phyloP scores from a whole-genome alignment of 2,329 filamentous ascomycete genomes.

The Chalaropsis thielavioides region DNA sequence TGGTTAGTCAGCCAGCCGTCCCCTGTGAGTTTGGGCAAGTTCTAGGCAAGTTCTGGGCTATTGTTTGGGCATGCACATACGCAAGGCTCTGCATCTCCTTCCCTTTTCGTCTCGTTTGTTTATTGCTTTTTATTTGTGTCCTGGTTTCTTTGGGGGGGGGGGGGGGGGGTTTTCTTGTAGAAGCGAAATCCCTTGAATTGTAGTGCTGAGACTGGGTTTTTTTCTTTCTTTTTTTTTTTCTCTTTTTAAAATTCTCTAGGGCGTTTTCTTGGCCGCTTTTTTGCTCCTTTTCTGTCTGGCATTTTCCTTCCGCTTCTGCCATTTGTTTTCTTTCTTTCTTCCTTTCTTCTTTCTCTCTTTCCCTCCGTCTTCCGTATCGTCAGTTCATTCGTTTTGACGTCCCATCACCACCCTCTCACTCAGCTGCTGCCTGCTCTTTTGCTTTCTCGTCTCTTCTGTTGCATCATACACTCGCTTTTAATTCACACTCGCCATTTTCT shows the following conservation, averaged over 20 bases:
- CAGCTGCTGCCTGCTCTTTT: background rate
- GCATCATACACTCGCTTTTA: background rate
- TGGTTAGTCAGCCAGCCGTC: background rate
- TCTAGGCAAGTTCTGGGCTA: too few relatives aligned
- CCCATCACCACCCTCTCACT: background rate
- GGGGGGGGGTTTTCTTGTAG: too few relatives aligned
- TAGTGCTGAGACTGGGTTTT: background rate
- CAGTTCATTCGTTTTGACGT: constrained; percentile 1
- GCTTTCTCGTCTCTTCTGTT: background rate
- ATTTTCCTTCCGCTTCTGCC: too few relatives aligned
- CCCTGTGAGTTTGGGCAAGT: background rate
- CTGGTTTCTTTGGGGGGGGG: too few relatives aligned
- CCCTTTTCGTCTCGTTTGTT: too few relatives aligned
- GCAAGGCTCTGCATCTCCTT: too few relatives aligned
- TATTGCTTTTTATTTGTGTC: too few relatives aligned
- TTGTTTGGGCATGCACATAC: background rate
- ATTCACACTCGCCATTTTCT: background rate
- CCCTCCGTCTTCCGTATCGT: background rate
- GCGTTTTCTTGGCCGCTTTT: background rate
- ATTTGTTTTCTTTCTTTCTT: background rate
- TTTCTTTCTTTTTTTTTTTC: background rate
- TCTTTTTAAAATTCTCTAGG: background rate
- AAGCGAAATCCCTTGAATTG: background rate
- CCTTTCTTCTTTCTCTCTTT: background rate
- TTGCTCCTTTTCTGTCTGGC: background rate